These are phyloP conservation scores for Chlamydomonas applanata DNA, from an alignment of 139 green algal genomes.

Conservation along the genomic window DNA sequence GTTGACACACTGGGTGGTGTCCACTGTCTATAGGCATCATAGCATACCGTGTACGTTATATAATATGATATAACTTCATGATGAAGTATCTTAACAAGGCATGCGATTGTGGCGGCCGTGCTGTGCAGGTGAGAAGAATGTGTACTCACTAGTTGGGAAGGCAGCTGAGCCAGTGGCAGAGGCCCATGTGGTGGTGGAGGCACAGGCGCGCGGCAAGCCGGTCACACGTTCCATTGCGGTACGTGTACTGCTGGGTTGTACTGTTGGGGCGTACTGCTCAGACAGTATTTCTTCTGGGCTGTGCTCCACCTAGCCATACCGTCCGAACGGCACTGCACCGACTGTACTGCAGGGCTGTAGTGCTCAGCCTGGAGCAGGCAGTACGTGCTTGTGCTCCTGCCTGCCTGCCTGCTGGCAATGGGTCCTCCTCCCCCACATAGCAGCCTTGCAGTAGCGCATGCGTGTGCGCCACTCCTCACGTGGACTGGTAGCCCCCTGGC, in stretches of 20 bases:
- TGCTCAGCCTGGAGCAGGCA: too few species aligned
- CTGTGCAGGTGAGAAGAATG: conserved; percentile 53
- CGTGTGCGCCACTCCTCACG: too few species aligned
- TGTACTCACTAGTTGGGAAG: conserved; percentile 60
- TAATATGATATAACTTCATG: background rate
- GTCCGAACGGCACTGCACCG: too few species aligned
- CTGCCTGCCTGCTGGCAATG: background rate
- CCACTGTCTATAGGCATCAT: conserved; percentile 36
- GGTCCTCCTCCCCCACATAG: too few species aligned
- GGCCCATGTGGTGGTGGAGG: conserved; percentile 62
- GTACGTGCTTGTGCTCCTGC: too few species aligned
- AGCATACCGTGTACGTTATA: background rate
- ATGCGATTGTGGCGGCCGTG: background rate
- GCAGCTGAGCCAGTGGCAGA: conserved; percentile 63
- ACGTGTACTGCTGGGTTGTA: background rate
- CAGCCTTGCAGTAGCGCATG: too few species aligned
- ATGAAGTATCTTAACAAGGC: background rate
- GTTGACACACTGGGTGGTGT: too few species aligned
- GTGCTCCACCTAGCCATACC: too few species aligned
- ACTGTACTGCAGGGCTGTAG: too few species aligned
- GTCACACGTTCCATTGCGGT: conserved; percentile 19
- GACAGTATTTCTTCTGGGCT: too few species aligned
- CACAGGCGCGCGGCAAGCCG: conserved; percentile 37
- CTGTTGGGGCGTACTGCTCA: too few species aligned
- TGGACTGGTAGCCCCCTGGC: too few species aligned